A percentile compares a stretch with the other conserved stretches of the same genome.
Evolutionary conservation across 2,329 filamentous ascomycete genomes (phyloP).

Genomic region (Fusarium sp.): DNA sequence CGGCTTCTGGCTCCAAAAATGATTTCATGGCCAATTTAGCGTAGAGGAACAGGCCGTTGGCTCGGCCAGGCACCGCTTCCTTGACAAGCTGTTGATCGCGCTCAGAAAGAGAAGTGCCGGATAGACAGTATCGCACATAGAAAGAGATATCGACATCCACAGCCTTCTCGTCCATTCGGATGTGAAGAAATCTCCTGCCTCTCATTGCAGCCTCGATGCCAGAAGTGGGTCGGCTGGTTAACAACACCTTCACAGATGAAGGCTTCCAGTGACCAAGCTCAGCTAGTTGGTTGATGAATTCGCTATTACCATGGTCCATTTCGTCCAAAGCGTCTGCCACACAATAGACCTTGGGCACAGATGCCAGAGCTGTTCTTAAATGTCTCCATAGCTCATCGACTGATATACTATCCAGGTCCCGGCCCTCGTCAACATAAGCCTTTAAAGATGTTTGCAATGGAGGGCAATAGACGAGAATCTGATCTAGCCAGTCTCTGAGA

Average conservation of each 20-base stretch:
- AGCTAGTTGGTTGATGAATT: constrained; percentile 46
- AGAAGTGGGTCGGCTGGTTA: constrained; percentile 53
- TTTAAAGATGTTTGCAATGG: constrained; percentile 41
- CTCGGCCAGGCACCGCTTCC: constrained; percentile 27
- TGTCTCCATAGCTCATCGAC: constrained; percentile 44
- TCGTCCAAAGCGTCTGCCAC: constrained; percentile 57
- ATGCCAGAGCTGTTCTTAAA: constrained; percentile 38
- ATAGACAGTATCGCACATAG: constrained; percentile 44
- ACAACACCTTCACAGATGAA: constrained; percentile 50
- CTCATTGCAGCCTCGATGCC: constrained; percentile 45
- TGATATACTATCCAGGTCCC: constrained; percentile 9
- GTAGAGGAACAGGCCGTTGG: constrained; percentile 36
- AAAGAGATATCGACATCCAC: constrained; percentile 53
- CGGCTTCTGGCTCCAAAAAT: constrained; percentile 13
- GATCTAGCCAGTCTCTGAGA: constrained; percentile 48
- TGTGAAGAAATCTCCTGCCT: constrained; percentile 32
- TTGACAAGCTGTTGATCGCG: constrained; percentile 18
- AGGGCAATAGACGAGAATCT: constrained; percentile 45
- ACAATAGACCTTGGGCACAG: constrained; percentile 44
- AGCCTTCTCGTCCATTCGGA: constrained; percentile 48
- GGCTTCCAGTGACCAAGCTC: constrained; percentile 45
- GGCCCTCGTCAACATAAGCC: constrained; percentile 4
- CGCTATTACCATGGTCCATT: constrained; percentile 49
- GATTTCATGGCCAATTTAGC: constrained; percentile 34
- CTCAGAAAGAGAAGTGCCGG: constrained; percentile 19